Evolutionary conservation across 1,284 basidiomycete species (phyloP).

Genomic region (Serendipita sp.): DNA sequence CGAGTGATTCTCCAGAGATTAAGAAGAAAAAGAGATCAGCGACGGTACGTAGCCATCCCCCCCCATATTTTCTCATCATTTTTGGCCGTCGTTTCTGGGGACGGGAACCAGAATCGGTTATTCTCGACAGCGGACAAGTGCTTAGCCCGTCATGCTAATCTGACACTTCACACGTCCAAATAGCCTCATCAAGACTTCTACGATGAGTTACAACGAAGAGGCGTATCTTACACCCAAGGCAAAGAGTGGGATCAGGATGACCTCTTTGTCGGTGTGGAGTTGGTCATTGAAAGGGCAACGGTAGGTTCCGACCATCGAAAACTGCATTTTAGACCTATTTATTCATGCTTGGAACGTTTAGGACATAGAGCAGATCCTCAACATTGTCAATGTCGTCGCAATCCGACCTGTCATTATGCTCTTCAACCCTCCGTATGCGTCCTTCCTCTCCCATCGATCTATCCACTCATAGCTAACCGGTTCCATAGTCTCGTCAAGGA

Average conservation of each 20-base stretch:
- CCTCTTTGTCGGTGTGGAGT: background rate
- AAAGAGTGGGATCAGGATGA: background rate
- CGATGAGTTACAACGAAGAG: background rate
- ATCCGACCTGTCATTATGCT: background rate
- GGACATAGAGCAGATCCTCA: background rate
- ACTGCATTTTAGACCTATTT: background rate
- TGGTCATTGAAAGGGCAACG: background rate
- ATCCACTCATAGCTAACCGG: background rate
- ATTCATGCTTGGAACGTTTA: background rate
- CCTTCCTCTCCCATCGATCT: background rate
- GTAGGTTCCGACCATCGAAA: background rate
- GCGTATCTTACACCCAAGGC: background rate
- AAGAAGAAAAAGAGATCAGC: background rate
- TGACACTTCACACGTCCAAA: background rate
- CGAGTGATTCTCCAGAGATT: background rate
- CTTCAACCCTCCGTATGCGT: background rate
- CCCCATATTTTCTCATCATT: background rate
- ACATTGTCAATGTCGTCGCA: background rate
- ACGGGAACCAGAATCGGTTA: background rate
- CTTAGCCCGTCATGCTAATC: background rate
- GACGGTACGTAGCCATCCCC: background rate
- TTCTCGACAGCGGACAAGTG: background rate
- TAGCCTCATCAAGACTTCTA: constrained; percentile 7
- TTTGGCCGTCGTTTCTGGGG: background rate
- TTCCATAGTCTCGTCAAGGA: background rate